These are phyloP conservation scores for Daedalea quercina DNA, from an alignment of 768 basidiomycete species.

Conservation along the genomic window DNA sequence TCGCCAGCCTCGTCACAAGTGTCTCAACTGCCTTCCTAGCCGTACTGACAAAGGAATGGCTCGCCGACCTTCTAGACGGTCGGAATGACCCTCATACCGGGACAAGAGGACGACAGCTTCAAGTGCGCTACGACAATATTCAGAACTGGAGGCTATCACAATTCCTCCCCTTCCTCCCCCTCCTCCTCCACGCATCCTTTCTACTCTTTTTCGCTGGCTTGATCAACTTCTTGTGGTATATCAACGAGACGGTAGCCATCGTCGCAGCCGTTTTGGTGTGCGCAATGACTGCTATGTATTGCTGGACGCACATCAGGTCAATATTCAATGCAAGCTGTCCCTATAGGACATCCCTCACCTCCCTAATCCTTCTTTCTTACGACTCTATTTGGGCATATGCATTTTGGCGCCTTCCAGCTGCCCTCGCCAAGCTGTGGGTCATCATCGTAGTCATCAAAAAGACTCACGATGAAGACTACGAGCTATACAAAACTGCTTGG, in stretches of 20 bases:
- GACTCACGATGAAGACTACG: too few species aligned
- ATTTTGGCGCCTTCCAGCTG: constrained; percentile 41
- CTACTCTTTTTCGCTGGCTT: constrained; percentile 46
- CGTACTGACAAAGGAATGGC: constrained; percentile 45
- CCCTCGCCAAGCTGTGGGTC: constrained; percentile 27
- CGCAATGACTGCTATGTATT: constrained; percentile 8
- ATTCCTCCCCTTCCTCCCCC: constrained; percentile 37
- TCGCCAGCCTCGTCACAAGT: constrained; percentile 29
- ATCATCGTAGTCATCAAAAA: neutral
- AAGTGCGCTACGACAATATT: constrained; percentile 34
- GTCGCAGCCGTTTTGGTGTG: constrained; percentile 3
- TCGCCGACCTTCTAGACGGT: constrained; percentile 15
- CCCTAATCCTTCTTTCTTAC: too few species aligned
- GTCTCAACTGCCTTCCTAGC: constrained; percentile 36
- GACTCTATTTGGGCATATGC: constrained; percentile 44
- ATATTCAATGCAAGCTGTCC: constrained; percentile 10
- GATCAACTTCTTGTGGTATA: constrained; percentile 33
- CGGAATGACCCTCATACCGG: constrained; percentile 18
- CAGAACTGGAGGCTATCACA: constrained; percentile 31
- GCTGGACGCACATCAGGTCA: constrained; percentile 11
- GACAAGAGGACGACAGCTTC: constrained; percentile 33
- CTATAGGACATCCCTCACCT: constrained; percentile 17
- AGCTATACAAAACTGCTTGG: neutral
- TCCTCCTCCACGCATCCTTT: constrained; percentile 41
- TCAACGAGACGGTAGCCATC: constrained; percentile 11